Evolutionary conservation across 2,329 filamentous ascomycete species (phyloP).

Genomic region (Trichoderma atrobrunneum): DNA sequence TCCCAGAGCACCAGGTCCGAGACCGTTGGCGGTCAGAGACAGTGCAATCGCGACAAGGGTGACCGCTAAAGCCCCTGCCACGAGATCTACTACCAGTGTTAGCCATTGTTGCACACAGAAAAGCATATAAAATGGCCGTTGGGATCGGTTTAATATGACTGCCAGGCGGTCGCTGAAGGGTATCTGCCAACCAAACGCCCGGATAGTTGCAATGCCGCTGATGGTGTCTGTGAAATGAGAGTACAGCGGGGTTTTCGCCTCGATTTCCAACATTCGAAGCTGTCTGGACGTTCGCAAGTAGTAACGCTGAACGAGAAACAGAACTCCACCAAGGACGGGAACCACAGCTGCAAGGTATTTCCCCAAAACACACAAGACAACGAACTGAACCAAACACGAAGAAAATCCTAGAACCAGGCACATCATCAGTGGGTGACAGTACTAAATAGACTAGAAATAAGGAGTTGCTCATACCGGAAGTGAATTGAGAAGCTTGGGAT

Average conservation of each 20-base stretch:
- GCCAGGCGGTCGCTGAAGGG: background rate
- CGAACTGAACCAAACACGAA: background rate
- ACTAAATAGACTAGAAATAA: background rate
- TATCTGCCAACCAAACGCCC: constrained; percentile 50
- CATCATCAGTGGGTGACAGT: background rate
- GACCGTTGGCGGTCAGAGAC: background rate
- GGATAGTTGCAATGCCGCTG: constrained; percentile 47
- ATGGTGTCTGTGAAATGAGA: constrained; percentile 35
- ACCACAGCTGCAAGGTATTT: background rate
- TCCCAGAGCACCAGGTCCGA: background rate
- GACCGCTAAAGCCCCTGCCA: background rate
- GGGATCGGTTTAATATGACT: background rate
- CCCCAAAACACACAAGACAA: background rate
- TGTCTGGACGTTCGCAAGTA: constrained; percentile 58
- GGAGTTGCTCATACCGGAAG: background rate
- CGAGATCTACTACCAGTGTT: background rate
- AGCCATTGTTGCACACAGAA: background rate
- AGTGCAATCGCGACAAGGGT: background rate
- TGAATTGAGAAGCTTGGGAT: background rate
- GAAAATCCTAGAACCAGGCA: background rate
- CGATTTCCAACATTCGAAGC: constrained; percentile 54
- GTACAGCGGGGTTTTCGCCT: constrained; percentile 40
- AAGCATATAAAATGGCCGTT: constrained; percentile 1
- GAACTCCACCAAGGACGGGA: background rate
- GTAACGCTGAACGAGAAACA: constrained; percentile 47